A percentile compares a stretch with the other conserved stretches of the same genome.
These are phyloP conservation scores for Gossypium gossypioides DNA, from an alignment of 441 rosid species.

Conservation along the genomic window DNA sequence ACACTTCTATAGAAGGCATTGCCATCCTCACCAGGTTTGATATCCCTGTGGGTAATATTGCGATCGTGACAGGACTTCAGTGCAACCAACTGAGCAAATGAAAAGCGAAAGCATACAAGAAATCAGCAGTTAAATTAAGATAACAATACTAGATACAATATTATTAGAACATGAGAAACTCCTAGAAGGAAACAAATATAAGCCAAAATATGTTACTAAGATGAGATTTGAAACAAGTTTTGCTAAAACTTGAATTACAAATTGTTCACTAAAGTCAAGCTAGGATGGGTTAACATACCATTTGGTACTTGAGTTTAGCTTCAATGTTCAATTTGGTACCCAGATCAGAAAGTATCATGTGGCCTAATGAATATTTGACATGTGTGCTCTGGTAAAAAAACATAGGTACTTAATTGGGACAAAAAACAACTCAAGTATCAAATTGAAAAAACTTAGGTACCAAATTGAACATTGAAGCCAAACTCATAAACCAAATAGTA, in stretches of 20 bases:
- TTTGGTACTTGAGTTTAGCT: too few relatives aligned
- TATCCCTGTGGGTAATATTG: conserved; percentile 92
- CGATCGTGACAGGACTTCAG: conserved; percentile 92
- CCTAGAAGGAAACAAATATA: not conserved
- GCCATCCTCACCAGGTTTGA: conserved; percentile 79
- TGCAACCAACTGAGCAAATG: conserved; percentile 57
- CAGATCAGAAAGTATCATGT: too few relatives aligned
- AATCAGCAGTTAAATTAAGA: not conserved
- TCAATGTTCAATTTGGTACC: too few relatives aligned
- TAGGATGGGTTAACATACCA: not conserved
- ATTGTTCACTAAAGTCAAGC: not conserved
- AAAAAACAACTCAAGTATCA: too few relatives aligned
- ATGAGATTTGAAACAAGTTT: conserved; percentile 4
- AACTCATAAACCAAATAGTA: too few relatives aligned
- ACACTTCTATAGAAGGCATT: not conserved
- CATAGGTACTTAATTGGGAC: too few relatives aligned
- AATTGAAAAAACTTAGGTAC: too few relatives aligned
- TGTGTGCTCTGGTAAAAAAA: too few relatives aligned
- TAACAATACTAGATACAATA: not conserved
- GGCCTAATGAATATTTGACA: too few relatives aligned
- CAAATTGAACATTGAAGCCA: too few relatives aligned
- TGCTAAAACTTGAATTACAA: not conserved
- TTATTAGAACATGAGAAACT: not conserved
- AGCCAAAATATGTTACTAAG: conserved; percentile 5
- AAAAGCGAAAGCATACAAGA: not conserved